Evolutionary conservation across 495 filamentous ascomycete genomes (phyloP).

Genomic region (Talaromyces liani): DNA sequence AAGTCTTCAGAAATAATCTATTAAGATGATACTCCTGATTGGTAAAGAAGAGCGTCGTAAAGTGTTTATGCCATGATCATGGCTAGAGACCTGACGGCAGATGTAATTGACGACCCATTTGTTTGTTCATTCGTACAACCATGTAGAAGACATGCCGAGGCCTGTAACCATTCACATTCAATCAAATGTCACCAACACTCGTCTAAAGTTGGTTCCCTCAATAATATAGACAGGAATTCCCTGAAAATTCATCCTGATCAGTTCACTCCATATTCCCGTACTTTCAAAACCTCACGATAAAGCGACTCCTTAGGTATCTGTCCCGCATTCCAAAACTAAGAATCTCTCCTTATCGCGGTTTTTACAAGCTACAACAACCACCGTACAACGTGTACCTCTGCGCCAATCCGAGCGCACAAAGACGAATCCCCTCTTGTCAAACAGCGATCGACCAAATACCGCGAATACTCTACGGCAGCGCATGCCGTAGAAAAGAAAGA

Average conservation of each 20-base stretch:
- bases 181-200: background rate
- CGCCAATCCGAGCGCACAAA: background rate
- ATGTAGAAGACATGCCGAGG: conserved; percentile 1
- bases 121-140: background rate
- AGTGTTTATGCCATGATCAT: background rate
- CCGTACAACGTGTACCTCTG: background rate
- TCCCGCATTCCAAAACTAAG: background rate
- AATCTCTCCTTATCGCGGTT: background rate
- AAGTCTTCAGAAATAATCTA: background rate
- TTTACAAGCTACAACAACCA: background rate
- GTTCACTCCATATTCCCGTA: background rate
- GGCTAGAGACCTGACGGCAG: background rate
- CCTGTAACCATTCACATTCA: background rate
- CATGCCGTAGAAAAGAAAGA: conserved; percentile 9
- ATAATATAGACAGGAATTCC: background rate
- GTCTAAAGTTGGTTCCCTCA: background rate
- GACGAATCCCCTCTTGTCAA: background rate
- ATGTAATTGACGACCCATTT: background rate
- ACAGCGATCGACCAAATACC: background rate
- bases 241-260: background rate
- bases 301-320: background rate
- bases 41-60: background rate
- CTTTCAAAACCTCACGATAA: background rate
- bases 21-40: background rate
- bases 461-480: conserved; percentile 6